Evolutionary conservation across 2,329 filamentous ascomycete species (phyloP), one percentile per base, ranked within the genome.

Genomic region (Cordyceps militaris): DNA sequence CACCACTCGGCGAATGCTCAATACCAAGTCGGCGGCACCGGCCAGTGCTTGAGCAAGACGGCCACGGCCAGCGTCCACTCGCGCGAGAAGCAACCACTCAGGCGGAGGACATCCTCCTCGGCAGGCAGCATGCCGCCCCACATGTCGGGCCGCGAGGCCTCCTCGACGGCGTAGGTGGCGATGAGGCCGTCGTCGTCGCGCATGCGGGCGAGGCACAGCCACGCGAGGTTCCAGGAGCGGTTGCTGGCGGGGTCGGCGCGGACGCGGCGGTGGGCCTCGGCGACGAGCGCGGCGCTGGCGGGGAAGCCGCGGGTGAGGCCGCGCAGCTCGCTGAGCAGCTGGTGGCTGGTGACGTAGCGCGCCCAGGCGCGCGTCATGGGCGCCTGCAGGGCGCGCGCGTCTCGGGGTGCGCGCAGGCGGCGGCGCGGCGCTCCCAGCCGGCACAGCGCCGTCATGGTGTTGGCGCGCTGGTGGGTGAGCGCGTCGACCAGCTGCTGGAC

Each of bases 191-290:
- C 83, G 61, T 86, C 83, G 57, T 83, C 80, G 23, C 78, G 75
- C 52, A 89, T 84, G 69, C 88, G 89, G 43, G 73, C 73, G 10
- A 91, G 72, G 32, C 87, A 83, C 47, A 91, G 73, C 87, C 87
- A 91, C 43, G 85, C 87, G 63, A 87, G 76, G 66, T 91, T 91
- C 87, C 88, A 91, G 67, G 86, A 89, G 24, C 84, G 79, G 63
- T 84, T 84, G 62, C 84, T 87, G 19, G 78, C 73, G 0, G 85
- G 85, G 61, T 90, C 87, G 28, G 73, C 74, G 56, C 79, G 76
- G 3, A 91, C 87, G 23, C 84, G 75, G 57, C 74, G 71, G 64
- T 86, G 85, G 0, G 87, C 87, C 65, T 88, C 85, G 51, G 81
- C 77, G 1, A 90, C 68, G 34, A 86, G 78, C 50, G 85, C 82